Percentiles rank a stretch among this genome's conserved stretches.
Evolutionary conservation across 2,329 filamentous ascomycete genomes (phyloP).

Genomic region (Aureobasidium subglaciale): DNA sequence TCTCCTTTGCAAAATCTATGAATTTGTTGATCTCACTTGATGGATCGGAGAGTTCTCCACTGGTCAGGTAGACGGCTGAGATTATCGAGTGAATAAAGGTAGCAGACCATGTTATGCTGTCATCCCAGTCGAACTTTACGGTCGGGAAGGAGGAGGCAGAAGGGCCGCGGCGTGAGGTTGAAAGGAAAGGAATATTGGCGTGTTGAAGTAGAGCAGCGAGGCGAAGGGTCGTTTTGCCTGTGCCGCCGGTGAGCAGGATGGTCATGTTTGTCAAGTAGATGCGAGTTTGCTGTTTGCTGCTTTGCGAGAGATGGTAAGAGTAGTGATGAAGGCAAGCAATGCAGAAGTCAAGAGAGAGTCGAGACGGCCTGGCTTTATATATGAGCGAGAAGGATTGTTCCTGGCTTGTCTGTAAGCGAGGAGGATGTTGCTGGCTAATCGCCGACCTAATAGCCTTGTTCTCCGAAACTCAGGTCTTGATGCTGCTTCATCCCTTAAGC

Average conservation of each 20-base stretch:
- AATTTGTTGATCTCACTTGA: background rate
- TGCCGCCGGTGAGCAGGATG: constrained; percentile 9
- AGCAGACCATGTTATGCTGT: background rate
- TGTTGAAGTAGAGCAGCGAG: background rate
- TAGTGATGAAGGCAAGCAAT: no score
- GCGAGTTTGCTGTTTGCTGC: no score
- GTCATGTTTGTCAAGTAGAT: background rate
- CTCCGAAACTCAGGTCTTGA: no score
- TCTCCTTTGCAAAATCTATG: background rate
- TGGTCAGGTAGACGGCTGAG: background rate
- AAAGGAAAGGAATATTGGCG: background rate
- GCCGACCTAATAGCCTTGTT: no score
- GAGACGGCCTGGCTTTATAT: no score
- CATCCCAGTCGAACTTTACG: background rate
- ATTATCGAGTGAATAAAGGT: background rate
- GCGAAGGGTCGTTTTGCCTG: background rate
- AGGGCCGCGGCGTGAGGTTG: background rate
- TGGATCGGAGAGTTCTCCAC: background rate
- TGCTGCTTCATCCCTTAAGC: no score
- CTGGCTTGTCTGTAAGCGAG: no score
- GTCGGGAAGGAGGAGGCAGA: background rate
- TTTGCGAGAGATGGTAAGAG: no score
- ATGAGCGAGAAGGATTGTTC: no score
- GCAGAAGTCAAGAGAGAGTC: no score
- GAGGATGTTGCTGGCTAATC: no score